These are phyloP conservation scores for Cladosporium phlei DNA, from an alignment of 2,329 filamentous ascomycete genomes.

Conservation along the genomic window DNA sequence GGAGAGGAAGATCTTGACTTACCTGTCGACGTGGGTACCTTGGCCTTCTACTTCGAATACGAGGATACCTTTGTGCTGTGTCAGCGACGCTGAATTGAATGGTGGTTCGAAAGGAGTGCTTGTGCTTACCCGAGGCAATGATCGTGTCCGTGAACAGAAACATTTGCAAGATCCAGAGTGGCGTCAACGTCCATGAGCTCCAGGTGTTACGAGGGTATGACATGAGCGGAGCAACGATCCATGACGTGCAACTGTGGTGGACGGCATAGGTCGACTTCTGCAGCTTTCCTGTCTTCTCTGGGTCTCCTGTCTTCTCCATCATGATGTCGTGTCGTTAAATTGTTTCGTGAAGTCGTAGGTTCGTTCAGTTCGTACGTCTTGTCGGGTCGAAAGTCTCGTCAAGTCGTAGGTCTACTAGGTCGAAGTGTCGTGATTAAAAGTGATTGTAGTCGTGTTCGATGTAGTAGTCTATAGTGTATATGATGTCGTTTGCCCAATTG, in stretches of 20 bases:
- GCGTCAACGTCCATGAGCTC: conserved; percentile 1
- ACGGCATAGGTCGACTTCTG: too few relatives aligned
- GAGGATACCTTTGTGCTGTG: conserved; percentile 2
- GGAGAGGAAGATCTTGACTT: not conserved
- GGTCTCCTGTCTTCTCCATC: not conserved
- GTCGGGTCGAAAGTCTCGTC: too few relatives aligned
- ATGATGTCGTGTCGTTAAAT: not conserved
- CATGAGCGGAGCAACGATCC: conserved; percentile 10
- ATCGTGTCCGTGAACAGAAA: conserved; percentile 5
- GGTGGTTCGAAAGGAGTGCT: too few relatives aligned
- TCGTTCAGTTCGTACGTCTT: too few relatives aligned
- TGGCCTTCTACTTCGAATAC: conserved; percentile 10
- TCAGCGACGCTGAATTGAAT: too few relatives aligned
- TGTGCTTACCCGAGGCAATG: too few relatives aligned
- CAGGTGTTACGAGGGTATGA: conserved; percentile 7
- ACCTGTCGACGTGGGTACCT: not conserved
- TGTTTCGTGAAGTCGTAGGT: too few relatives aligned
- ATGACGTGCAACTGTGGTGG: not conserved
- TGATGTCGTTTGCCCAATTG: too few relatives aligned
- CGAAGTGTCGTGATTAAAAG: too few relatives aligned
- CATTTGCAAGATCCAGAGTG: conserved; percentile 9
- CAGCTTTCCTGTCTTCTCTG: too few relatives aligned
- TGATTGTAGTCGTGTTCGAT: too few relatives aligned
- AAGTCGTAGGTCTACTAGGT: too few relatives aligned
- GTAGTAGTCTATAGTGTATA: not conserved